phyloP scores from a whole-genome alignment of 768 basidiomycete genomes.

The Candolleomyces efflorescens region DNA sequence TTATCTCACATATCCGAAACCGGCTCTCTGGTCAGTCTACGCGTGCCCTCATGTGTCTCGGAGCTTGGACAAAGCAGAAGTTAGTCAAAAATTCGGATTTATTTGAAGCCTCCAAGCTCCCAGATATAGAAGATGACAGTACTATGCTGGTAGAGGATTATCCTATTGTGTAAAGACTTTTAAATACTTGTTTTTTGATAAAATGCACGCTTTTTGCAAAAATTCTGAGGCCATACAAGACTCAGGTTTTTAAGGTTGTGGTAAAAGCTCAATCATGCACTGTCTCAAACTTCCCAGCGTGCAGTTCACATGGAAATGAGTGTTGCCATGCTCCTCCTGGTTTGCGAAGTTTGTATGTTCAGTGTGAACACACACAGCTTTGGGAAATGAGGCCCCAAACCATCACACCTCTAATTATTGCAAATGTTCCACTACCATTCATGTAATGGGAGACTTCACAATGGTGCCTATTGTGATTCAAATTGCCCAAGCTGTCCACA shows the following conservation, averaged over 20 bases:
- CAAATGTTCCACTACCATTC: too few species aligned
- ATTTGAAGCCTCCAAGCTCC: neutral
- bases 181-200: neutral
- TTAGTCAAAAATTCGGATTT: constrained; percentile 22
- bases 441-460: too few species aligned
- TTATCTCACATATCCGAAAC: constrained; percentile 23
- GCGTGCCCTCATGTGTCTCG: constrained; percentile 27
- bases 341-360: neutral
- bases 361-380: neutral
- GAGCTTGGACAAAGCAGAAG: constrained; percentile 24
- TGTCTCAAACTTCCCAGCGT: neutral
- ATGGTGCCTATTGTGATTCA: too few species aligned
- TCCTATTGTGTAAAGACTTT: neutral
- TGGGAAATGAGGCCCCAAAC: neutral
- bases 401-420: too few species aligned
- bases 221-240: too few species aligned
- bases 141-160: neutral
- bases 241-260: too few species aligned
- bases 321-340: neutral
- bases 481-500: too few species aligned
- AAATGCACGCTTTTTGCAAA: neutral
- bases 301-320: too few species aligned
- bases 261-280: too few species aligned
- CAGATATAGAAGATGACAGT: neutral
- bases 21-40: constrained; percentile 20